Evolutionary conservation across 2,329 filamentous ascomycete genomes (phyloP), one percentile per base, ranked within the genome.

Genomic region (Cryphonectria naterciae): DNA sequence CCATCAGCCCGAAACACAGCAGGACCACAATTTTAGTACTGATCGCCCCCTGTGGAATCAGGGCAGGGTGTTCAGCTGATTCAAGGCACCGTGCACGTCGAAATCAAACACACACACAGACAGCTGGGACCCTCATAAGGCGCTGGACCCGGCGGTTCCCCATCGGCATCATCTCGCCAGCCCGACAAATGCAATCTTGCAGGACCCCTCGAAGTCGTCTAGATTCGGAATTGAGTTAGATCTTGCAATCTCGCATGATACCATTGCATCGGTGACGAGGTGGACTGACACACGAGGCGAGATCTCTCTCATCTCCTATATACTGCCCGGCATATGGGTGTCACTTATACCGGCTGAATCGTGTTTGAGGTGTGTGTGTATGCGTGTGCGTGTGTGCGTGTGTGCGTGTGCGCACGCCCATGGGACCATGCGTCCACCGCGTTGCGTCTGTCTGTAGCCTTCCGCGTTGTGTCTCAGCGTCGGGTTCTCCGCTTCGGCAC

Each of bases 121-220:
- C 52, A 58, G n/a, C 52, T 56, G n/a, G 52, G n/a, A 25, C 11
- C 52, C 52, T 28, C n/a, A 28, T 56, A 32, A 32, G 52, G n/a
- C 25, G 28, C 54, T 58, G 54, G 54, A 35, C 52, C 54, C 65
- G 25, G 32, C 35, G 56, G 43, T 58, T 32, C 65, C 65, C 32
- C 65, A 58, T 58, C 52, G 65, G 32, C 54, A 67, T 58, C 52
- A 67, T 67, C 49, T 67, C 65, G 64, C 64, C 64, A 66, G 43
- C 28, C 37, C 37, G 61, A 28, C 22, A 28, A 46, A 2, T 32
- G 37, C 39, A 64, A 64, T 64, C 61, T 64, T 39, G 43, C 39
- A 63, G 61, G 19, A 8, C 11, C 61, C 41, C 25, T 22, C 19
- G n/a, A 19, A 35, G n/a, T 8, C 43, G 25, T 65, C 56, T 28